These are phyloP conservation scores for Coemansia sp. DNA, from an alignment of 192 early-diverging fungal species.

Conservation along the genomic window DNA sequence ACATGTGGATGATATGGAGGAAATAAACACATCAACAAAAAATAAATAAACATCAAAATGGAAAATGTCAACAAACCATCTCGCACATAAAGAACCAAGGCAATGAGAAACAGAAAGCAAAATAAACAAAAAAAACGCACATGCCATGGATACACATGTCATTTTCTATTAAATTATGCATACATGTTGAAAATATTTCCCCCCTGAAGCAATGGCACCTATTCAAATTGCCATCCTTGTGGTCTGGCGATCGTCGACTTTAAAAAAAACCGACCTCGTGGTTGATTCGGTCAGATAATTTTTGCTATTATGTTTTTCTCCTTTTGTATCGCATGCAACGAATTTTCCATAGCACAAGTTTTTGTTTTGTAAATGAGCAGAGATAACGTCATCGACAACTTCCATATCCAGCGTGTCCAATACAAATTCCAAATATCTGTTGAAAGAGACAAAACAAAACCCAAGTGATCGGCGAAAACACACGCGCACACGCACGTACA, in stretches of 20 bases:
- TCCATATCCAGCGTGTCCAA: not conserved
- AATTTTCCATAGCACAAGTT: not conserved
- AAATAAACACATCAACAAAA: too few relatives aligned
- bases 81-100: too few relatives aligned
- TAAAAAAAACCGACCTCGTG: conserved; percentile 3
- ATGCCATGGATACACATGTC: too few relatives aligned
- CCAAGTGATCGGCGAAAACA: not conserved
- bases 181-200: too few relatives aligned
- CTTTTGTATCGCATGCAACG: not conserved
- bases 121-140: too few relatives aligned
- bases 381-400: not conserved
- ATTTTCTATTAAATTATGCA: too few relatives aligned
- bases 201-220: too few relatives aligned
- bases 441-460: not conserved
- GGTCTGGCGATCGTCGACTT: conserved; percentile 3
- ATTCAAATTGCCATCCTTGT: not conserved
- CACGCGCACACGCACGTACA: too few relatives aligned
- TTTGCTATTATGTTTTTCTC: not conserved
- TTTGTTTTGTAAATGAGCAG: not conserved
- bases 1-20: too few relatives aligned
- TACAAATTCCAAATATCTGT: not conserved
- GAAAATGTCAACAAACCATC: too few relatives aligned
- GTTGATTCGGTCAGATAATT: not conserved
- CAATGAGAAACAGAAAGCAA: too few relatives aligned
- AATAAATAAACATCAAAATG: too few relatives aligned